Evolutionary conservation across 192 early-diverging fungal genomes (phyloP).

Genomic region (Entomortierella chlamydospora): DNA sequence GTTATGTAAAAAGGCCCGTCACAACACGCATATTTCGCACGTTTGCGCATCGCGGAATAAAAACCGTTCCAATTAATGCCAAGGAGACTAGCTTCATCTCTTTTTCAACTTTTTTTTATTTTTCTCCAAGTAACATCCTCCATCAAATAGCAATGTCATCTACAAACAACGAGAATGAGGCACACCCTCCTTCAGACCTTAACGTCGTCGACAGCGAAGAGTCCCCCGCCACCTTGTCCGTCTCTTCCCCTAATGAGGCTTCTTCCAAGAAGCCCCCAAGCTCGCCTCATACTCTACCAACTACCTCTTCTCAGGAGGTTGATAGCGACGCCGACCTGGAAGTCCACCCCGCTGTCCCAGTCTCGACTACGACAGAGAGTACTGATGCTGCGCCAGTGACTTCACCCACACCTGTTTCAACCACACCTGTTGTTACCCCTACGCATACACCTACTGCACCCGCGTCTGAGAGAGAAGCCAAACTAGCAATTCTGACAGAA

Average conservation of each 20-base stretch:
- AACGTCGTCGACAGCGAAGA: slow-evolving; percentile 7
- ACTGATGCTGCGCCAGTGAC: too few relatives aligned
- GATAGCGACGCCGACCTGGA: slow-evolving; percentile 26
- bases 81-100: too few relatives aligned
- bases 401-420: too few relatives aligned
- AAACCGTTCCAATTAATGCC: too few relatives aligned
- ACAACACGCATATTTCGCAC: too few relatives aligned
- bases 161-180: slow-evolving; percentile 17
- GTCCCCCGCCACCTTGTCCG: not conserved
- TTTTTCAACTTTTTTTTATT: not conserved
- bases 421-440: not conserved
- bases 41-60: too few relatives aligned
- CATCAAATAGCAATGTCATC: slow-evolving; percentile 25
- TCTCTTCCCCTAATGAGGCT: not conserved
- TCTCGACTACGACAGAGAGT: not conserved
- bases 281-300: slow-evolving; percentile 22
- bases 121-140: not conserved
- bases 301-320: not conserved
- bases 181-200: slow-evolving; percentile 23
- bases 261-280: slow-evolving; percentile 14
- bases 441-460: slow-evolving; percentile 2
- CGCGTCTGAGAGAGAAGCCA: slow-evolving; percentile 37
- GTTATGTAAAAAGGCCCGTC: too few relatives aligned
- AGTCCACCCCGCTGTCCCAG: slow-evolving; percentile 11
- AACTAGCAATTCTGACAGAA: slow-evolving; percentile 56